Percentiles rank a stretch among this genome's conserved stretches.
These are phyloP conservation scores for Vicia faba DNA, from an alignment of 306 rosid genomes.

Conservation along the genomic window DNA sequence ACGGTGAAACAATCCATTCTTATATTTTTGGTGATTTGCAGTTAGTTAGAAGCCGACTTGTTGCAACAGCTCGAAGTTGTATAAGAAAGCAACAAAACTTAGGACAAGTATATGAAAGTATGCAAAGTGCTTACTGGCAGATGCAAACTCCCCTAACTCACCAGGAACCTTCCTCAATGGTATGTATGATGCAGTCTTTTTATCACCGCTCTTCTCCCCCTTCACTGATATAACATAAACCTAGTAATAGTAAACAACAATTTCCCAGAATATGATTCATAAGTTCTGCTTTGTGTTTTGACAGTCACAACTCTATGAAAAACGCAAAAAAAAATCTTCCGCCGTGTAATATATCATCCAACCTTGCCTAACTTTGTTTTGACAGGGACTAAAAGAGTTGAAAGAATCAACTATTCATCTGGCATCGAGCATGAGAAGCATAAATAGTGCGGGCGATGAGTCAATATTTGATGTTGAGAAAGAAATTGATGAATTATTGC, in stretches of 20 bases:
- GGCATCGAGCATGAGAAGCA: constrained; percentile 55
- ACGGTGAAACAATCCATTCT: background rate
- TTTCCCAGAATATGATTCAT: too few species aligned
- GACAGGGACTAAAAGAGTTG: constrained; percentile 69
- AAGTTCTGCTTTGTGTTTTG: too few species aligned
- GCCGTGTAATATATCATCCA: constrained; percentile 4
- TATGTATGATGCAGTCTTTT: constrained; percentile 28
- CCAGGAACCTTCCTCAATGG: constrained; percentile 38
- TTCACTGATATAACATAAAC: too few species aligned
- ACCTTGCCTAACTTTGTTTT: constrained; percentile 29
- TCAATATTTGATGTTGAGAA: constrained; percentile 66
- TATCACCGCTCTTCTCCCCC: too few species aligned
- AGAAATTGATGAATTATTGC: constrained; percentile 73
- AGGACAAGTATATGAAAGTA: constrained; percentile 67
- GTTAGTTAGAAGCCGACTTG: constrained; percentile 64
- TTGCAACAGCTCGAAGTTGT: constrained; percentile 55
- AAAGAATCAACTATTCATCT: constrained; percentile 62
- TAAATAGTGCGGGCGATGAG: constrained; percentile 61
- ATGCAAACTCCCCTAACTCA: constrained; percentile 46
- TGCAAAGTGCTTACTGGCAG: constrained; percentile 56
- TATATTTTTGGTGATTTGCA: constrained; percentile 31
- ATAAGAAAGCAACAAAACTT: constrained; percentile 61
- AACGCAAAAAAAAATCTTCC: constrained; percentile 13
- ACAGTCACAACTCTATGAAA: background rate
- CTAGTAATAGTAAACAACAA: too few species aligned